A percentile compares a stretch with the other conserved stretches of the same genome.
phyloP scores from a whole-genome alignment of 2,329 filamentous ascomycete genomes.

The Phialophora tarda region DNA sequence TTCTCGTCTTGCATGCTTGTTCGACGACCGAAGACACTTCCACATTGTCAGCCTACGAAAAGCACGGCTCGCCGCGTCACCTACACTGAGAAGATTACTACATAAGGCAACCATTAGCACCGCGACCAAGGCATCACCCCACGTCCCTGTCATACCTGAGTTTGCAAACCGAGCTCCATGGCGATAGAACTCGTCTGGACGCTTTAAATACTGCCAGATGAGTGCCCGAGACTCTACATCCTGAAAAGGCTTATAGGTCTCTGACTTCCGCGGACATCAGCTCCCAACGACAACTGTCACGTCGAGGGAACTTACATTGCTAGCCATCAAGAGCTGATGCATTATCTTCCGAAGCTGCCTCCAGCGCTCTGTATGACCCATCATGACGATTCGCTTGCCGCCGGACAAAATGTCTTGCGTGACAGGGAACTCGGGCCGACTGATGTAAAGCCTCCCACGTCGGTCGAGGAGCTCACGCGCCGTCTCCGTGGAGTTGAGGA shows the following conservation, averaged over 20 bases:
- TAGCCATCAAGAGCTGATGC: constrained; percentile 31
- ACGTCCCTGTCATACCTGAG: neutral
- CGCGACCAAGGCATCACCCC: neutral
- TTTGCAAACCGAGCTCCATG: constrained; percentile 51
- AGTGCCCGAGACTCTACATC: constrained; percentile 29
- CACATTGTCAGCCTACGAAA: neutral
- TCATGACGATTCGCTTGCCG: constrained; percentile 52
- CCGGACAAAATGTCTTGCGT: constrained; percentile 41
- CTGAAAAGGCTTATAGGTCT: constrained; percentile 32
- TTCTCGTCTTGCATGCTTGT: constrained; percentile 44
- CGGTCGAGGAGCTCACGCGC: constrained; percentile 46
- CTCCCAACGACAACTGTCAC: constrained; percentile 29
- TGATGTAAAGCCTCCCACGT: constrained; percentile 47
- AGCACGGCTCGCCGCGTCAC: constrained; percentile 16
- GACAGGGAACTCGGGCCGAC: constrained; percentile 41
- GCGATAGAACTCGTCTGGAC: constrained; percentile 43
- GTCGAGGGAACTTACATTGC: neutral
- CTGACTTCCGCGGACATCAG: constrained; percentile 32
- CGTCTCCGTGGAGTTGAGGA: constrained; percentile 20
- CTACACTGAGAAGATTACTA: constrained; percentile 4
- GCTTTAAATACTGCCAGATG: constrained; percentile 27
- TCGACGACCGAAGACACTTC: constrained; percentile 53
- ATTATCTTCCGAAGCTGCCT: constrained; percentile 31
- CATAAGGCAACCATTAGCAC: neutral
- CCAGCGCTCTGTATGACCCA: constrained; percentile 43